phyloP scores from a whole-genome alignment of 148 eudicot species.

The Linanthus parryae region DNA sequence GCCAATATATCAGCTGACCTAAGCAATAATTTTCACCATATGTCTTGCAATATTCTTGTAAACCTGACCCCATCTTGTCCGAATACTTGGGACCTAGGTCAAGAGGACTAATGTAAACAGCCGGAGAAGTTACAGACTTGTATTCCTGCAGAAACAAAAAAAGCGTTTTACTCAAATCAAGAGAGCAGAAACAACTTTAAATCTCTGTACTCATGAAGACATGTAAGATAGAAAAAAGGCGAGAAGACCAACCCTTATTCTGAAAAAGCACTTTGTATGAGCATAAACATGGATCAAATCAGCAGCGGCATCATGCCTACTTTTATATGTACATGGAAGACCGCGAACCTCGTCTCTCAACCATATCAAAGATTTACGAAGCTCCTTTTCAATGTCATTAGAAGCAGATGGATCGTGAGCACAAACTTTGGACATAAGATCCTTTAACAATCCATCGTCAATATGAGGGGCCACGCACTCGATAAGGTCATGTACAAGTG shows the following conservation, averaged over 20 bases:
- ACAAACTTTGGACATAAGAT: slow-evolving; percentile 57
- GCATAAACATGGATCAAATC: slow-evolving; percentile 94
- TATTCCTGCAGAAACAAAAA: slow-evolving; percentile 55
- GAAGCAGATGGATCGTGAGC: slow-evolving; percentile 76
- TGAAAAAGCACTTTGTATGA: slow-evolving; percentile 69
- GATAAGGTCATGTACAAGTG: slow-evolving; percentile 74
- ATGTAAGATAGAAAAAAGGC: neutral
- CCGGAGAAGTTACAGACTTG: slow-evolving; percentile 66
- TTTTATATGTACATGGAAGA: slow-evolving; percentile 72
- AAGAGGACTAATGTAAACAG: slow-evolving; percentile 87
- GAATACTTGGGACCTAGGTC: slow-evolving; percentile 94
- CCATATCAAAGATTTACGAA: slow-evolving; percentile 81
- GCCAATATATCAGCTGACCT: slow-evolving; percentile 93
- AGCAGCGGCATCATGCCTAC: slow-evolving; percentile 98
- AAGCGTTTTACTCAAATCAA: neutral
- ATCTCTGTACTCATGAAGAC: neutral
- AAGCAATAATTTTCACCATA: slow-evolving; percentile 88
- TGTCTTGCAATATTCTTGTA: slow-evolving; percentile 77
- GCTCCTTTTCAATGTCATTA: slow-evolving; percentile 55
- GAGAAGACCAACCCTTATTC: slow-evolving; percentile 53
- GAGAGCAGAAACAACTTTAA: neutral
- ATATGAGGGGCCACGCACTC: slow-evolving; percentile 70
- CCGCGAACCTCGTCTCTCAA: slow-evolving; percentile 93
- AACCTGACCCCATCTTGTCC: slow-evolving; percentile 61
- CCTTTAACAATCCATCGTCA: slow-evolving; percentile 49